Evolutionary conservation across 2,329 filamentous ascomycete genomes (phyloP).

Genomic region (Plenodomus tracheiphilus): DNA sequence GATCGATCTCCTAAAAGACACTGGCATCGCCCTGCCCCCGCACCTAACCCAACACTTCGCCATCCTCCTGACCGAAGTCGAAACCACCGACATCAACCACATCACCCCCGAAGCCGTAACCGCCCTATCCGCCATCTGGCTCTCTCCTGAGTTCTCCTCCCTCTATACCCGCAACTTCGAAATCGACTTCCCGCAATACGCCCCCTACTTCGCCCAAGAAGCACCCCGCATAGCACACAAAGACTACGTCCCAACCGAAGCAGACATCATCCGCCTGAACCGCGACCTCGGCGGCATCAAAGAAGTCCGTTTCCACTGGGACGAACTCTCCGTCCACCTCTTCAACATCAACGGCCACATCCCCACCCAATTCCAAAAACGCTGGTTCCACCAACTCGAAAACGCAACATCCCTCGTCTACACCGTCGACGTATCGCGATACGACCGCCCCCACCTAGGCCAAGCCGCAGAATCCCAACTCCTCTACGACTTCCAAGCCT

Average conservation of each 20-base stretch:
- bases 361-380: constrained; percentile 36
- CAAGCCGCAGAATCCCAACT: constrained; percentile 33
- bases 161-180: constrained; percentile 41
- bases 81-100: constrained; percentile 27
- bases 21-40: constrained; percentile 32
- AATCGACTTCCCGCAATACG: constrained; percentile 42
- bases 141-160: constrained; percentile 34
- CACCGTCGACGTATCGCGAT: constrained; percentile 37
- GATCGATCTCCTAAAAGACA: constrained; percentile 41
- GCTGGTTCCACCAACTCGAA: constrained; percentile 44
- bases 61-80: constrained; percentile 39
- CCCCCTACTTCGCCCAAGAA: constrained; percentile 38
- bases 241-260: constrained; percentile 38
- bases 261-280: constrained; percentile 41
- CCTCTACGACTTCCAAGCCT: constrained; percentile 34
- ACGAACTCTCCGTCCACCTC: constrained; percentile 39
- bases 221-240: constrained; percentile 26
- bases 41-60: constrained; percentile 36
- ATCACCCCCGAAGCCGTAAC: constrained; percentile 32
- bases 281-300: constrained; percentile 35
- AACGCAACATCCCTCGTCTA: constrained; percentile 37
- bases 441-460: constrained; percentile 36
- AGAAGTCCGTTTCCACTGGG: constrained; percentile 42
- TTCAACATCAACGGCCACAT: constrained; percentile 42
- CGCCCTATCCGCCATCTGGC: constrained; percentile 35